These are phyloP conservation scores for Leptographium galeiforme DNA, from an alignment of 2,329 filamentous ascomycete genomes.

Conservation along the genomic window DNA sequence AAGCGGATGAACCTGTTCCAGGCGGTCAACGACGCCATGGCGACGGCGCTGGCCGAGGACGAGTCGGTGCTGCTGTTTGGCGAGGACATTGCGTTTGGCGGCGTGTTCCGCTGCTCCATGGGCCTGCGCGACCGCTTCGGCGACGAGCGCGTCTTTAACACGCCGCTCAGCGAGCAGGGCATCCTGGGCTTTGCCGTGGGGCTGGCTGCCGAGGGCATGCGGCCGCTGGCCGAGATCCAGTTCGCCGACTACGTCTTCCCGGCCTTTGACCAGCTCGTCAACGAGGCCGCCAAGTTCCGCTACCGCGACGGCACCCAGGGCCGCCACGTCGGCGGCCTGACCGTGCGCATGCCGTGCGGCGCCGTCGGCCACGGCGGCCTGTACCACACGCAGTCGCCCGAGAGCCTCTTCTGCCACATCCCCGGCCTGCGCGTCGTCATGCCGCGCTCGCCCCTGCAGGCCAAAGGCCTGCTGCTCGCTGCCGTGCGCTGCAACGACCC, in stretches of 20 bases:
- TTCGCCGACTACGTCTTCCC: constrained; percentile 93
- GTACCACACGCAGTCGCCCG: constrained; percentile 82
- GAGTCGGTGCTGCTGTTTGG: constrained; percentile 85
- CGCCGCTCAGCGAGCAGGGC: constrained; percentile 84
- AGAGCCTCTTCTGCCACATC: constrained; percentile 76
- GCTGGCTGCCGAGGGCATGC: constrained; percentile 79
- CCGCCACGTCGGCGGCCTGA: constrained; percentile 59
- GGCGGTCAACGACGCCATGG: constrained; percentile 80
- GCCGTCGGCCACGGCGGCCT: constrained; percentile 80
- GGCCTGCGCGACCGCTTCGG: constrained; percentile 81
- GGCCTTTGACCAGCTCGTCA: constrained; percentile 87
- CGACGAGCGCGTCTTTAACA: constrained; percentile 86
- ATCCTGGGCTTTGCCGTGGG: constrained; percentile 91
- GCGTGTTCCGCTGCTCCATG: constrained; percentile 91
- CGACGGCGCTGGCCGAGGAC: constrained; percentile 68
- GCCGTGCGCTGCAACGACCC: constrained; percentile 73
- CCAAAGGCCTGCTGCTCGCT: constrained; percentile 71
- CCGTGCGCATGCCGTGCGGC: constrained; percentile 81
- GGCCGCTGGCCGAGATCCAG: constrained; percentile 85
- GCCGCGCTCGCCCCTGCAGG: constrained; percentile 73
- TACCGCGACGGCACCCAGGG: constrained; percentile 54
- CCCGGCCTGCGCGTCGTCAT: constrained; percentile 77
- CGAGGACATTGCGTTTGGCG: constrained; percentile 93
- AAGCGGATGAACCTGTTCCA: constrained; percentile 90
- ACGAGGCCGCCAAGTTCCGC: constrained; percentile 79